Conservation (phyloP, 768 basidiomycete genomes). For the Boletus bicolor region DNA sequence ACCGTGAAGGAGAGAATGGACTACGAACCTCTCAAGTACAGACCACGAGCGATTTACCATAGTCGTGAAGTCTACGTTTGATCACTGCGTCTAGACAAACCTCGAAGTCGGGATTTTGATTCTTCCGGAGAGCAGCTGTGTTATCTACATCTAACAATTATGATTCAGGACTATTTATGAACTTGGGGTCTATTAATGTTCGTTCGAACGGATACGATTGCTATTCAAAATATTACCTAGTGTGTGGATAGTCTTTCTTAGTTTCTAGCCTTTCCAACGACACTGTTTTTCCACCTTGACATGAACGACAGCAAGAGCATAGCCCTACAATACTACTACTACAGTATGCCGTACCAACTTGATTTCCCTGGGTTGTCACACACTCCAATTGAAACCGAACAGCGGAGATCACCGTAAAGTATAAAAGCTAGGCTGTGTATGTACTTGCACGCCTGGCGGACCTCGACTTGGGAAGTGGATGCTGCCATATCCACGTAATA, state of each 20-base stretch:
- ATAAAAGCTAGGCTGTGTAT: too few species aligned
- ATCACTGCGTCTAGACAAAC: background rate
- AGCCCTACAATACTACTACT: too few species aligned
- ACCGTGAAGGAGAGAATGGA: conserved; percentile 61
- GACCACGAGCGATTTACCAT: conserved; percentile 53
- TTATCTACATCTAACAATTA: background rate
- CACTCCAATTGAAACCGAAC: too few species aligned
- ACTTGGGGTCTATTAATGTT: background rate
- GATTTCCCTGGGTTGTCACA: too few species aligned
- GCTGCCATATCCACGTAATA: too few species aligned
- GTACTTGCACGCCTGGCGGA: background rate
- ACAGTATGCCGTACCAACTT: too few species aligned
- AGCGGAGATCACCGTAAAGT: too few species aligned
- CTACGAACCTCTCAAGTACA: conserved; percentile 47
- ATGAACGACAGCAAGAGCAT: background rate
- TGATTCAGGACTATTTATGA: background rate
- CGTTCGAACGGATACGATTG: background rate
- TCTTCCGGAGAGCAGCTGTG: background rate
- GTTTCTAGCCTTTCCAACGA: background rate
- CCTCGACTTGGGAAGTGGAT: too few species aligned
- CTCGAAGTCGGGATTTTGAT: background rate
- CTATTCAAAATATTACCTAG: background rate
- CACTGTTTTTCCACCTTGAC: background rate
- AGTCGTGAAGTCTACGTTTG: conserved; percentile 45
- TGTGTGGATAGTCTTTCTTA: background rate